Conservation (phyloP, 2,329 filamentous ascomycete genomes). For the Trichophyton schoenleinii region DNA sequence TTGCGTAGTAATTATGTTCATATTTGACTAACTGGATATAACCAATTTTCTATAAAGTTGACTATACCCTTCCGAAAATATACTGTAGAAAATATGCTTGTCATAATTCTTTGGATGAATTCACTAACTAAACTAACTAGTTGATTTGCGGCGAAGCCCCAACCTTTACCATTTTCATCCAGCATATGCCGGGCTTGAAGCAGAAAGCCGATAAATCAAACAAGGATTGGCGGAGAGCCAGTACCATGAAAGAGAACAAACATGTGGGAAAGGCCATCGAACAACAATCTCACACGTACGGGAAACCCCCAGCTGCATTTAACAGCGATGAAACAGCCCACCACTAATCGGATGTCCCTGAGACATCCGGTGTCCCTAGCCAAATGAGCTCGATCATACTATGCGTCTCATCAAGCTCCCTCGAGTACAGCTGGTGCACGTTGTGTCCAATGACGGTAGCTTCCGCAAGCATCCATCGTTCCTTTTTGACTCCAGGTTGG, state of each 20-base stretch:
- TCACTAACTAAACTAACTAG: neutral
- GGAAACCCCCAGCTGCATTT: neutral
- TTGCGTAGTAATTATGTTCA: too few relatives aligned
- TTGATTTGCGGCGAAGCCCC: neutral
- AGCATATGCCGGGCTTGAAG: too few relatives aligned
- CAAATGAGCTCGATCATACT: constrained; percentile 34
- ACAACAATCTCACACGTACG: neutral
- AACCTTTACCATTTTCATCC: too few relatives aligned
- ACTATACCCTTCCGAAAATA: too few relatives aligned
- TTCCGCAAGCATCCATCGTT: constrained; percentile 31
- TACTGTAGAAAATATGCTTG: too few relatives aligned
- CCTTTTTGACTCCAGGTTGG: constrained; percentile 29
- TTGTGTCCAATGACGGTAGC: constrained; percentile 30
- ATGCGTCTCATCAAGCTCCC: constrained; percentile 29
- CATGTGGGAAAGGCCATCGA: neutral
- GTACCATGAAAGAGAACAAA: neutral
- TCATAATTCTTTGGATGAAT: too few relatives aligned
- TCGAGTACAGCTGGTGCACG: constrained; percentile 32
- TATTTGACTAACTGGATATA: too few relatives aligned
- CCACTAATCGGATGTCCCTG: neutral
- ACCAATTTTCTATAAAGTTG: too few relatives aligned
- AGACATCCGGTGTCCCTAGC: constrained; percentile 16
- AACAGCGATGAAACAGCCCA: neutral
- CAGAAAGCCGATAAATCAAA: neutral
- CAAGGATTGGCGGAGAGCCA: neutral